A percentile compares a stretch with the other conserved stretches of the same genome.
Conservation (phyloP, 208 protist species). For the Angomonas deanei region DNA sequence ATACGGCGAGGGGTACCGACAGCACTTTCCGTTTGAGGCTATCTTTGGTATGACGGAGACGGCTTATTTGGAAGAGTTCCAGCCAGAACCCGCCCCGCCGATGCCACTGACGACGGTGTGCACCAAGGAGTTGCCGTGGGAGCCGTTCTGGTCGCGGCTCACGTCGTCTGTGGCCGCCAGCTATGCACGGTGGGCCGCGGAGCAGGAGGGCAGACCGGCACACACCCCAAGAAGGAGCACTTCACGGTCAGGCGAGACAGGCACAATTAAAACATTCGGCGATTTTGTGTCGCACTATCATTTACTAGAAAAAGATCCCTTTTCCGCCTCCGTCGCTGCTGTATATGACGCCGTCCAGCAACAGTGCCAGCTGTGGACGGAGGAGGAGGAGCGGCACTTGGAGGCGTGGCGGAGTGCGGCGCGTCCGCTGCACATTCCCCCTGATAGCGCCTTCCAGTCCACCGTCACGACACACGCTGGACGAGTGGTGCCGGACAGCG, state of each 20-base stretch:
- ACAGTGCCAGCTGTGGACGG: background rate
- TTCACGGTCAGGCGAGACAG: no score
- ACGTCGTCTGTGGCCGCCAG: no score
- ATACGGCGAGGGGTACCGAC: background rate
- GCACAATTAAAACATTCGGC: no score
- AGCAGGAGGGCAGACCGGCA: no score
- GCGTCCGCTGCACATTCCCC: background rate
- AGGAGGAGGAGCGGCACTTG: background rate
- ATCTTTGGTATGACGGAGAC: slow-evolving; percentile 24
- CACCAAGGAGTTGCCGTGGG: no score
- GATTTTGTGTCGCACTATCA: no score
- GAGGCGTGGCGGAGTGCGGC: background rate
- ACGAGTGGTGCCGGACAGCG: background rate
- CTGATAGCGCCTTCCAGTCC: background rate
- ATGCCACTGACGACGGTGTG: no score
- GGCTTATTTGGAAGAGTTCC: slow-evolving; percentile 10
- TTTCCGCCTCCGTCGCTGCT: no score
- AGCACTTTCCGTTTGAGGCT: slow-evolving; percentile 21
- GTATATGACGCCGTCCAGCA: background rate
- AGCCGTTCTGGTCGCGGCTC: no score
- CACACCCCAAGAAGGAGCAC: no score
- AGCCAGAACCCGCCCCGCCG: background rate
- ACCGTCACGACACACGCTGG: background rate
- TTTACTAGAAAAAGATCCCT: no score
- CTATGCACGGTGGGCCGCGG: no score